Evolutionary conservation across 306 rosid genomes (phyloP).

Genomic region (Rosa chinensis): DNA sequence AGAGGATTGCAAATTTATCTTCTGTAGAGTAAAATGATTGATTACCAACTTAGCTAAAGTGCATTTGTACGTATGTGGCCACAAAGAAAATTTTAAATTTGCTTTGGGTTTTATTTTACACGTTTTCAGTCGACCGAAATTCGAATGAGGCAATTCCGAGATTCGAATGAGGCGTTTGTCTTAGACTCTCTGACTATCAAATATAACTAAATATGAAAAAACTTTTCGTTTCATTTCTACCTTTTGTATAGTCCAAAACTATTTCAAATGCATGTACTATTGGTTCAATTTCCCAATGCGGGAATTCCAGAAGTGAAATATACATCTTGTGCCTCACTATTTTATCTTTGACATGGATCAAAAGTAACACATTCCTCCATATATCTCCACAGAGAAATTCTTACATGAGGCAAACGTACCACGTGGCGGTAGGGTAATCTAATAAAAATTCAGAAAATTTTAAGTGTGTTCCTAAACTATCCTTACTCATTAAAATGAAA

Average conservation of each 20-base stretch:
- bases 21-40: background rate
- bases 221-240: background rate
- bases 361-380: conserved; percentile 7
- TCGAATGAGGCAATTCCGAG: too few relatives aligned
- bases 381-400: background rate
- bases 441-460: too few relatives aligned
- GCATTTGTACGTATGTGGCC: background rate
- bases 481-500: too few relatives aligned
- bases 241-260: background rate
- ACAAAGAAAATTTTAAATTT: too few relatives aligned
- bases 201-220: too few relatives aligned
- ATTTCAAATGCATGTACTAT: background rate
- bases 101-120: too few relatives aligned
- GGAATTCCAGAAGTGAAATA: conserved; percentile 34
- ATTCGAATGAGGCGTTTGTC: too few relatives aligned
- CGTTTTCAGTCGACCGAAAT: too few relatives aligned
- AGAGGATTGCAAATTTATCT: background rate
- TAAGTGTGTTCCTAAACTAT: too few relatives aligned
- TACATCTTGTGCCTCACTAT: conserved; percentile 26
- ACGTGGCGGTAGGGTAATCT: too few relatives aligned
- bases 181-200: too few relatives aligned
- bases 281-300: conserved; percentile 27
- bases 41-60: background rate
- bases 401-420: too few relatives aligned
- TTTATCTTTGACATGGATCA: conserved; percentile 27